Evolutionary conservation across 345 rosid genomes (phyloP).

Genomic region (Salix dunnii): DNA sequence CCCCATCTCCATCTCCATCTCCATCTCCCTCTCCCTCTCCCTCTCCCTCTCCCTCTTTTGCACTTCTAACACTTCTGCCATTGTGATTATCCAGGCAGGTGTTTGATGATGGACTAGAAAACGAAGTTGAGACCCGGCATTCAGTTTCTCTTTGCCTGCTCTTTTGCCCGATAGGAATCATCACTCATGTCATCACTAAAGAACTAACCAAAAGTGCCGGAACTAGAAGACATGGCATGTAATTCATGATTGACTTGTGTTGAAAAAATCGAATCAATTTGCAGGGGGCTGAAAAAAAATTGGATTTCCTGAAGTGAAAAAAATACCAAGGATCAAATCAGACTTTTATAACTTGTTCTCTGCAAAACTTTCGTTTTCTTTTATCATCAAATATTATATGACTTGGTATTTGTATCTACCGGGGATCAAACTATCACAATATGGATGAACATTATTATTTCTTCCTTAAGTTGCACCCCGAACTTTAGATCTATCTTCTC

Average conservation of each 20-base stretch:
- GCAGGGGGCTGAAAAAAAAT: neutral
- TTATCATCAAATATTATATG: neutral
- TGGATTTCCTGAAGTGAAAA: neutral
- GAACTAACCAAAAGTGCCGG: conserved; percentile 40
- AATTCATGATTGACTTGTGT: neutral
- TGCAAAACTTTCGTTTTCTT: neutral
- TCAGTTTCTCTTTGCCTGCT: conserved; percentile 85
- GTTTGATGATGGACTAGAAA: conserved; percentile 68
- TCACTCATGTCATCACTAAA: conserved; percentile 65
- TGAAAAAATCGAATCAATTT: neutral
- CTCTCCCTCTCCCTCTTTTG: neutral
- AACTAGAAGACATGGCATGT: conserved; percentile 15
- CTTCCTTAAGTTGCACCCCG: conserved; percentile 22
- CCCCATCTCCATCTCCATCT: neutral
- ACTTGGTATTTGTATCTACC: neutral
- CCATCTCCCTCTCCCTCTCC: neutral
- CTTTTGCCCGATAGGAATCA: conserved; percentile 77
- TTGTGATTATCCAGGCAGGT: conserved; percentile 57
- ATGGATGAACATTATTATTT: conserved; percentile 25
- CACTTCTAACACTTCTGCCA: conserved; percentile 5
- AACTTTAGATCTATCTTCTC: conserved; percentile 14
- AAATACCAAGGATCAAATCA: neutral
- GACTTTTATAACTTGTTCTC: neutral
- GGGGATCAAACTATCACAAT: conserved; percentile 1
- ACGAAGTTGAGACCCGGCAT: conserved; percentile 81